Percentiles rank a stretch among this genome's conserved stretches.
These are phyloP conservation scores for Sporisorium reilianum DNA, from an alignment of 1,284 basidiomycete species.

Conservation along the genomic window DNA sequence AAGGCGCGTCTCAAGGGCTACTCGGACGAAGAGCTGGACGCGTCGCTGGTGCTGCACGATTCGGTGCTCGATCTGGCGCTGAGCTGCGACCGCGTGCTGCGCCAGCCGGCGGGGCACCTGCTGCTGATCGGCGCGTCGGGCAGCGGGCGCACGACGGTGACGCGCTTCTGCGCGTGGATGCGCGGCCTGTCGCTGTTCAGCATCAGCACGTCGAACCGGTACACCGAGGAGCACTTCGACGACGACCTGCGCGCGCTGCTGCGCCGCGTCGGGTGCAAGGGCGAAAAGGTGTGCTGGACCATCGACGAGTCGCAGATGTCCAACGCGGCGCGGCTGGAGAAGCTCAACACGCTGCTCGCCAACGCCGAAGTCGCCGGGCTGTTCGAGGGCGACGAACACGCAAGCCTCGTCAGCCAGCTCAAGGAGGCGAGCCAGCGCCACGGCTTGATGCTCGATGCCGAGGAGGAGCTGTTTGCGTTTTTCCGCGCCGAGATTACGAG, in stretches of 20 bases:
- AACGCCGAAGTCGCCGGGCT: slow-evolving; percentile 99
- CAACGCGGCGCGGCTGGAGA: slow-evolving; percentile 96
- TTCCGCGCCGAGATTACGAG: slow-evolving; percentile 60
- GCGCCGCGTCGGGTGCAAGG: slow-evolving; percentile 93
- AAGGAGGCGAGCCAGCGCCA: slow-evolving; percentile 98
- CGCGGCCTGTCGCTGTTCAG: slow-evolving; percentile 98
- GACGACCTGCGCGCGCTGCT: slow-evolving; percentile 95
- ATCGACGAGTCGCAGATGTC: slow-evolving; percentile 99
- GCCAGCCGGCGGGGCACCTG: slow-evolving; percentile 95
- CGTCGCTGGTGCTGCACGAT: slow-evolving; percentile 98
- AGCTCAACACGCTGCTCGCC: slow-evolving; percentile 98
- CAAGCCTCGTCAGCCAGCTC: slow-evolving; percentile 96
- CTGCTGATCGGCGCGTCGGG: slow-evolving; percentile 97
- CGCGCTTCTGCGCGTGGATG: slow-evolving; percentile 99
- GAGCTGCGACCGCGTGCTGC: slow-evolving; percentile 98
- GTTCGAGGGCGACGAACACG: slow-evolving; percentile 87
- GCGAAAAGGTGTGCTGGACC: slow-evolving; percentile 99
- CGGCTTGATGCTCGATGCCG: slow-evolving; percentile 96
- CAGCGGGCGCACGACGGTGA: slow-evolving; percentile 97
- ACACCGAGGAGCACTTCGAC: slow-evolving; percentile 97
- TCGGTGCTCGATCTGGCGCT: slow-evolving; percentile 97
- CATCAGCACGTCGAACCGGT: slow-evolving; percentile 98
- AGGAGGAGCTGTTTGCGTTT: slow-evolving; percentile 74
- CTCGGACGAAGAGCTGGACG: slow-evolving; percentile 81
- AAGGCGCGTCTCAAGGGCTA: slow-evolving; percentile 88